A percentile compares a stretch with the other conserved stretches of the same genome.
These are phyloP conservation scores for Calycina marina DNA, from an alignment of 2,329 filamentous ascomycete genomes.

Conservation along the genomic window DNA sequence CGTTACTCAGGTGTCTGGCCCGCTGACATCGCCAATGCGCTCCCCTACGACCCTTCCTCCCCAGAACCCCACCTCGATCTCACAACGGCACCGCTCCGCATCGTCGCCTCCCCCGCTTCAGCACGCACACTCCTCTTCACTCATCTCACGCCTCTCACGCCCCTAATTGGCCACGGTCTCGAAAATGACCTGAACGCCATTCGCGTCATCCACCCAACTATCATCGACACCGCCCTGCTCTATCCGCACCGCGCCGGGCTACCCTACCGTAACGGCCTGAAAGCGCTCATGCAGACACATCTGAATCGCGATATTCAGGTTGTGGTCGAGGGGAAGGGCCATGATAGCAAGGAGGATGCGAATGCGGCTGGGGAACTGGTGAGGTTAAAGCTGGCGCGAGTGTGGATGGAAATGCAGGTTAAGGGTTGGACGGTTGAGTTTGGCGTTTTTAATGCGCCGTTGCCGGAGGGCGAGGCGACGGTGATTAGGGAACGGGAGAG, in stretches of 20 bases:
- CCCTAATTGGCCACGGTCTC: conserved; percentile 81
- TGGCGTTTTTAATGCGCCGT: conserved; percentile 24
- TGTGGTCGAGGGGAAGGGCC: conserved; percentile 41
- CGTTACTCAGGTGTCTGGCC: conserved; percentile 77
- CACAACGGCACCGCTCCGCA: conserved; percentile 37
- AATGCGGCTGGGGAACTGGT: conserved; percentile 79
- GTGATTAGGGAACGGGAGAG: conserved; percentile 3
- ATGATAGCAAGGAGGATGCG: conserved; percentile 89
- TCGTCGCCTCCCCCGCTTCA: conserved; percentile 59
- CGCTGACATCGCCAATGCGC: conserved; percentile 58
- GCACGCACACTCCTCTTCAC: conserved; percentile 69
- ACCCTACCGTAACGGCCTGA: conserved; percentile 66
- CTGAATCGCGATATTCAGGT: conserved; percentile 69
- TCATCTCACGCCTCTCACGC: conserved; percentile 60
- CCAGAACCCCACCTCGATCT: conserved; percentile 10
- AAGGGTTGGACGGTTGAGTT: conserved; percentile 52
- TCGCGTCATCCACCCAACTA: conserved; percentile 68
- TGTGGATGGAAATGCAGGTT: conserved; percentile 53
- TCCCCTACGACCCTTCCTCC: conserved; percentile 30
- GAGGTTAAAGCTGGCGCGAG: conserved; percentile 49
- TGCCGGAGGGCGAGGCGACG: not conserved
- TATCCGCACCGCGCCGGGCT: conserved; percentile 68
- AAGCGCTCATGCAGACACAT: conserved; percentile 52
- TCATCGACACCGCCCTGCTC: conserved; percentile 76
- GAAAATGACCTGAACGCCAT: conserved; percentile 86